Conservation (phyloP, 805 yeast species). For the Candida wancherniae region DNA sequence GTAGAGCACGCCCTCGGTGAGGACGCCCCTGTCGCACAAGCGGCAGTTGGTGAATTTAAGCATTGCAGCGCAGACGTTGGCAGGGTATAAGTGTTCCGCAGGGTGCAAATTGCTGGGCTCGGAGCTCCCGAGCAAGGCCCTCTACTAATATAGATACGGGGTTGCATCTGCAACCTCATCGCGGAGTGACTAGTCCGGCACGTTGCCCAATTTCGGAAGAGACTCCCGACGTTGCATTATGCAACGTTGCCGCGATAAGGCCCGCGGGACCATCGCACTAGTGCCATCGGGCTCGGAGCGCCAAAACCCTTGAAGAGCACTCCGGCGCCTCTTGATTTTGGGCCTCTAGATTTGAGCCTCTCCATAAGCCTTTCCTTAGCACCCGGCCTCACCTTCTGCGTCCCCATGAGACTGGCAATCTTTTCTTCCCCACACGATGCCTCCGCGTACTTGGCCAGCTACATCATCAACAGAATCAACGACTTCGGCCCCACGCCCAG, state of each 20-base stretch:
- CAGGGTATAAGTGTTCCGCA: background rate
- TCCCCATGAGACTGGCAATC: constrained; percentile 14
- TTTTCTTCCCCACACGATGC: constrained; percentile 39
- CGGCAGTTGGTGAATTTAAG: constrained; percentile 39
- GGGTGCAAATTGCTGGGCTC: background rate
- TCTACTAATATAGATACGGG: no score
- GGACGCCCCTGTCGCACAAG: constrained; percentile 39
- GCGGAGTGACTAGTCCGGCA: background rate
- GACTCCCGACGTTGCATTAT: constrained; percentile 5
- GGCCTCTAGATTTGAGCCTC: no score
- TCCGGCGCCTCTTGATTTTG: no score
- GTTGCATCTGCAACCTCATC: no score
- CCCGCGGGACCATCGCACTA: background rate
- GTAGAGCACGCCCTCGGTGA: constrained; percentile 36
- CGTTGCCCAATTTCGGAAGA: background rate
- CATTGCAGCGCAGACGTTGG: no score
- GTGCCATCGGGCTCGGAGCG: no score
- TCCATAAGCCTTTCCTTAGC: background rate
- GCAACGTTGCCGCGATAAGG: constrained; percentile 13
- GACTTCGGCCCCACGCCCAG: constrained; percentile 40
- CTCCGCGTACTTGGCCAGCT: constrained; percentile 40
- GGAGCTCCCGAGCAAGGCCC: no score
- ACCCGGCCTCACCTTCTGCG: background rate
- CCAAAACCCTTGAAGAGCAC: no score
- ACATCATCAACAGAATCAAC: constrained; percentile 42